Conservation (phyloP, 306 rosid species). For the Acacia crassicarpa region DNA sequence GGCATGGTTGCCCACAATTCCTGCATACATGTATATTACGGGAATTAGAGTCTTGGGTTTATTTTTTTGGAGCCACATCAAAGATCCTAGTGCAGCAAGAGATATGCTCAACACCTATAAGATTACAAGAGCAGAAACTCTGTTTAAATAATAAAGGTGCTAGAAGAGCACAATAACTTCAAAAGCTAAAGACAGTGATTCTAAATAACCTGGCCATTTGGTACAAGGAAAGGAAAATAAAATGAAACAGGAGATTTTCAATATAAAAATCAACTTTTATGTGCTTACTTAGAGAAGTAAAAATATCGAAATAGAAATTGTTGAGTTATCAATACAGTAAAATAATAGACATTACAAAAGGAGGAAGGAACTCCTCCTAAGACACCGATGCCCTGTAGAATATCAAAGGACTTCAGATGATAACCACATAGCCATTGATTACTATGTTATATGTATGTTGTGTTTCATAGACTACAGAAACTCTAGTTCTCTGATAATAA, state of each 20-base stretch:
- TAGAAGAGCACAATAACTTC: background rate
- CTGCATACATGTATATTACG: slow-evolving; percentile 78
- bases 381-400: background rate
- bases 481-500: background rate
- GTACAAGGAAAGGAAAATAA: background rate
- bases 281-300: background rate
- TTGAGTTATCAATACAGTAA: background rate
- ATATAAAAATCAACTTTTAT: background rate
- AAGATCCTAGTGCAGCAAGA: slow-evolving; percentile 92
- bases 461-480: slow-evolving; percentile 8
- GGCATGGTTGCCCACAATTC: slow-evolving; percentile 94
- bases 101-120: slow-evolving; percentile 90
- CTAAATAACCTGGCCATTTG: slow-evolving; percentile 2
- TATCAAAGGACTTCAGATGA: slow-evolving; percentile 4
- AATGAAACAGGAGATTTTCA: no score
- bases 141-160: background rate
- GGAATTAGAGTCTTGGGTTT: slow-evolving; percentile 91
- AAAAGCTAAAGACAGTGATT: slow-evolving; percentile 4
- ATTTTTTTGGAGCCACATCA: slow-evolving; percentile 97
- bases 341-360: background rate
- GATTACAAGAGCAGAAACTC: slow-evolving; percentile 26
- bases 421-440: background rate
- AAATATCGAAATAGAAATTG: background rate
- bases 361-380: background rate
- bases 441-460: background rate